These are phyloP conservation scores for Musa acuminata DNA, from an alignment of 176 grass and related monocot species.

Conservation along the genomic window DNA sequence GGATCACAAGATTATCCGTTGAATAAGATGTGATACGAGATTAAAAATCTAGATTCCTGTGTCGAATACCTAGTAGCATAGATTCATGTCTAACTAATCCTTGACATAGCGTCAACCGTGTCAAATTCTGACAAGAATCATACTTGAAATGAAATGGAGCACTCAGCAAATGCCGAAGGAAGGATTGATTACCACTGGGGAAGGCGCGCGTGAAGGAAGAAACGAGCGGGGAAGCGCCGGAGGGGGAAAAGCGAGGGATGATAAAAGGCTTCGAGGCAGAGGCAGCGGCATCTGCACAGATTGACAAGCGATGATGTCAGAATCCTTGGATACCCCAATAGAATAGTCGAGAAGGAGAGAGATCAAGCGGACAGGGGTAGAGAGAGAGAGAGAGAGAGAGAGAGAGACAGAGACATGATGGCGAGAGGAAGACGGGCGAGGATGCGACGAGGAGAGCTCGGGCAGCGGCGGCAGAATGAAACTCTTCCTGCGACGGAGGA, in stretches of 20 bases:
- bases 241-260: background rate
- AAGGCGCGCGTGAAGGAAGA: constrained; percentile 28
- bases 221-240: constrained; percentile 9
- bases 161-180: background rate
- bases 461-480: background rate
- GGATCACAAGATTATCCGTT: no score
- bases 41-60: no score
- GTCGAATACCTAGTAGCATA: no score
- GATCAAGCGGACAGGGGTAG: background rate
- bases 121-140: background rate
- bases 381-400: background rate
- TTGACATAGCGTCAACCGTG: background rate
- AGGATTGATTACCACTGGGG: constrained; percentile 12
- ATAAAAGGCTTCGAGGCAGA: background rate
- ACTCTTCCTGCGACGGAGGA: no score
- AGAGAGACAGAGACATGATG: no score
- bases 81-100: no score
- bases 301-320: background rate
- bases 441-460: background rate
- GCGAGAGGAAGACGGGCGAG: background rate
- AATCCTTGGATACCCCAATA: background rate
- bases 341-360: no score
- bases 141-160: background rate
- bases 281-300: background rate
- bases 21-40: no score